Evolutionary conservation across 2,329 filamentous ascomycete species (phyloP).

Genomic region (Akanthomyces muscarius): DNA sequence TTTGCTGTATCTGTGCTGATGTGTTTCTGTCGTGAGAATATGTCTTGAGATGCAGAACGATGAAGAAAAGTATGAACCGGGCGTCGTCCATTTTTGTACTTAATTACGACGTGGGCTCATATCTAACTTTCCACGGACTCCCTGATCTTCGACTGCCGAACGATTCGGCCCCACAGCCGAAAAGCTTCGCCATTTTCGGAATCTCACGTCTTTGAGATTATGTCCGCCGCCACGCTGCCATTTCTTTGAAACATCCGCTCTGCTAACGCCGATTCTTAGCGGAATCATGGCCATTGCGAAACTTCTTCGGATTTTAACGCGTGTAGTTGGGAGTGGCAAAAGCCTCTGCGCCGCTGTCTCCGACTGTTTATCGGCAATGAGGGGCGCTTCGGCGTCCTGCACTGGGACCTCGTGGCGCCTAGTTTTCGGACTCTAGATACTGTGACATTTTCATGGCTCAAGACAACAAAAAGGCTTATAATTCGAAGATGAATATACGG

Average conservation of each 20-base stretch:
- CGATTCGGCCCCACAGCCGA: constrained; percentile 7
- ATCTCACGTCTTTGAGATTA: constrained; percentile 2
- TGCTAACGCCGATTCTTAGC: background rate
- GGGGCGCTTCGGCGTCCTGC: too few species aligned
- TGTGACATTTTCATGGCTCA: too few species aligned
- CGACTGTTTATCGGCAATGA: background rate
- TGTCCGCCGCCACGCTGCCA: constrained; percentile 2
- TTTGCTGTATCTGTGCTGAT: background rate
- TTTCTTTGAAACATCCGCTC: background rate
- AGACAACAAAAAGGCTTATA: too few species aligned
- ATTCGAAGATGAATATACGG: too few species aligned
- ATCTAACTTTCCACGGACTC: background rate
- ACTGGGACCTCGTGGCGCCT: too few species aligned
- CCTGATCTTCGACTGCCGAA: background rate
- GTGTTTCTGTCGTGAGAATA: background rate
- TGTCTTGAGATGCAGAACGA: background rate
- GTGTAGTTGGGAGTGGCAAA: background rate
- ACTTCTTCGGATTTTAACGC: background rate
- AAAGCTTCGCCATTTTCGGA: constrained; percentile 10
- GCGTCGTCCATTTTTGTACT: background rate
- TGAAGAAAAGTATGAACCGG: background rate
- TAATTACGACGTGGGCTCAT: background rate
- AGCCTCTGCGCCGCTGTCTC: background rate
- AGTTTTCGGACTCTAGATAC: too few species aligned
- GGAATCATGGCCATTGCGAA: background rate